Percentiles rank a stretch among this genome's conserved stretches.
phyloP scores from a whole-genome alignment of 1,284 basidiomycete genomes.

The Neotropicomus parvogracilis region DNA sequence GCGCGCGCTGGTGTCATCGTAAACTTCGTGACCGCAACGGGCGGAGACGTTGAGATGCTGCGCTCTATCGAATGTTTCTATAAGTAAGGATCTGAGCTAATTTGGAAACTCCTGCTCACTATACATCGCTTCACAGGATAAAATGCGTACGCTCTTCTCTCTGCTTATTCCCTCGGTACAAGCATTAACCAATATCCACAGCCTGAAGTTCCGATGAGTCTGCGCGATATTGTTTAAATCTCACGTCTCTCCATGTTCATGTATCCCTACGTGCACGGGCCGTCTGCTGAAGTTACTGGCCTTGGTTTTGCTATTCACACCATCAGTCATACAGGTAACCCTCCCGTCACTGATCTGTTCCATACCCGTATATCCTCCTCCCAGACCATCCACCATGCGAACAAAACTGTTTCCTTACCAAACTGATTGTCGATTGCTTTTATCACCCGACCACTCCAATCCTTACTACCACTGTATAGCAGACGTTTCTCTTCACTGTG shows the following conservation, averaged over 20 bases:
- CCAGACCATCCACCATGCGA: slow-evolving; percentile 43
- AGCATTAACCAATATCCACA: slow-evolving; percentile 33
- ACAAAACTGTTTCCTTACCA: slow-evolving; percentile 65
- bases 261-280: slow-evolving; percentile 67
- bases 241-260: slow-evolving; percentile 43
- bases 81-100: slow-evolving; percentile 50
- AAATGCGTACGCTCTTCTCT: slow-evolving; percentile 68
- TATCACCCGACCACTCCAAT: slow-evolving; percentile 38
- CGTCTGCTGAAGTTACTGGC: slow-evolving; percentile 19
- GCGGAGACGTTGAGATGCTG: slow-evolving; percentile 96
- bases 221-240: slow-evolving; percentile 79
- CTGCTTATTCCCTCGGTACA: background rate
- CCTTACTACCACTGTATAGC: slow-evolving; percentile 65
- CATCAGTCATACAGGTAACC: slow-evolving; percentile 32
- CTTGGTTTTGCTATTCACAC: slow-evolving; percentile 27
- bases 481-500: slow-evolving; percentile 43
- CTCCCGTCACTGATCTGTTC: slow-evolving; percentile 40
- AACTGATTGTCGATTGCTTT: slow-evolving; percentile 38
- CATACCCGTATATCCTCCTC: slow-evolving; percentile 67
- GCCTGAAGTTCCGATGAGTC: slow-evolving; percentile 85
- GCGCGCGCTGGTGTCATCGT: slow-evolving; percentile 84
- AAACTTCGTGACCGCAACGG: slow-evolving; percentile 94
- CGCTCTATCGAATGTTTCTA: slow-evolving; percentile 97
- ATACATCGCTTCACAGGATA: slow-evolving; percentile 49
- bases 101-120: slow-evolving; percentile 10